A percentile compares a stretch with the other conserved stretches of the same genome.
phyloP scores from a whole-genome alignment of 2,329 filamentous ascomycete species.

The Amylocarpus encephaloides region DNA sequence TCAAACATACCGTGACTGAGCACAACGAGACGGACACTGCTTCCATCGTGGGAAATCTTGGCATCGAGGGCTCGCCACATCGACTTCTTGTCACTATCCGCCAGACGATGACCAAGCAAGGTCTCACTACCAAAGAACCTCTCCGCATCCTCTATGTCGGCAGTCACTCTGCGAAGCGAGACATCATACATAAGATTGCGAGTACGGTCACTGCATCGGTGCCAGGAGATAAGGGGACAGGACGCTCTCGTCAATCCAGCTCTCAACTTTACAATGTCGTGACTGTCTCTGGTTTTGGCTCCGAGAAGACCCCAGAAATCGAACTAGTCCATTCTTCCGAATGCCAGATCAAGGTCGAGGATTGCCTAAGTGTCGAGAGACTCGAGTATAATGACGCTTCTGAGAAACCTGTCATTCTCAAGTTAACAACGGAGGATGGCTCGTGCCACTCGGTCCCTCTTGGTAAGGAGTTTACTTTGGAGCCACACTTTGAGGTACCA shows the following conservation, averaged over 20 bases:
- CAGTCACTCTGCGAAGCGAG: constrained; percentile 35
- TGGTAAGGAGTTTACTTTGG: constrained; percentile 33
- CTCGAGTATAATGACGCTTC: constrained; percentile 28
- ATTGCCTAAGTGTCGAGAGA: constrained; percentile 38
- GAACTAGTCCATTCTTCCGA: constrained; percentile 46
- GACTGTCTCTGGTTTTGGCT: constrained; percentile 44
- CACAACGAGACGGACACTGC: constrained; percentile 38
- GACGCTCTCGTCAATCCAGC: constrained; percentile 28
- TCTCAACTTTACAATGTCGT: constrained; percentile 47
- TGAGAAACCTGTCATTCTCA: constrained; percentile 36
- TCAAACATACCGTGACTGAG: constrained; percentile 41
- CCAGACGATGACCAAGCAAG: constrained; percentile 43
- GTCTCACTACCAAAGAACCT: constrained; percentile 40
- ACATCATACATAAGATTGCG: constrained; percentile 43
- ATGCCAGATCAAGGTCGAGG: constrained; percentile 46
- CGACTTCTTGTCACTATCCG: constrained; percentile 39
- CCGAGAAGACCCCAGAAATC: constrained; percentile 40
- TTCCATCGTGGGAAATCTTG: constrained; percentile 31
- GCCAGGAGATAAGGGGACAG: constrained; percentile 28
- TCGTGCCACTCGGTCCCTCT: constrained; percentile 34
- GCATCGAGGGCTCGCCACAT: constrained; percentile 32
- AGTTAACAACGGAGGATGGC: constrained; percentile 33
- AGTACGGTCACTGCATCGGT: constrained; percentile 40
- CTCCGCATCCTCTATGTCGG: constrained; percentile 46
- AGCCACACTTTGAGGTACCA: constrained; percentile 41